Evolutionary conservation across 352 stramenopile species (phyloP), one percentile per base, ranked within the genome.

Genomic region (Blastocystis sp.): DNA sequence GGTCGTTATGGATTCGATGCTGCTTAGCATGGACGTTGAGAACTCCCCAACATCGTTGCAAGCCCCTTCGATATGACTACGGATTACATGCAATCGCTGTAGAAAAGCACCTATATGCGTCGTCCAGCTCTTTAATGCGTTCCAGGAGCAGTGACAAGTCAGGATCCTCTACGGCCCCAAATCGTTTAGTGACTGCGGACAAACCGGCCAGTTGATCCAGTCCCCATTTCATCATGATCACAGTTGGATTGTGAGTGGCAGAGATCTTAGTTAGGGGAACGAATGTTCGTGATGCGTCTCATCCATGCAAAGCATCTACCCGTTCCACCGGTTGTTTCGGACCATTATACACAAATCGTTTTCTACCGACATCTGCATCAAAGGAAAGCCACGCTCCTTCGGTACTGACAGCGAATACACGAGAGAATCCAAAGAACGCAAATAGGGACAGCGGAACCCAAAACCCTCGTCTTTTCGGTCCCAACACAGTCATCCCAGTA

Each of bases 11-110:
- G 74, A 67, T 37, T 6, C 29, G 24, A 69, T 31, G 31, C 74
- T 67, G 31, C 21, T 69, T 31, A 35, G 31, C 41, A 85, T 31
- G 10, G 55, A 69, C 21, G 12, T 13, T 26, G 60, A 39, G 33
- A 85, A 85, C 37, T 85, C 74, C 24, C 29, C 31, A 29, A 85
- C 51, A 69, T n/a, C 29, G 9, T 69, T 55, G 24, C 55, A 85
- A 67, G 50, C 65, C 59, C 70, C 50, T 39, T 85, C 74, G 45
- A 85, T 85, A 66, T 85, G 55, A 70, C 74, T 85, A 69, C 1
- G 0, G 59, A 50, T 70, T 1, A 10, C 51, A 1, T 21, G 1
- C 12, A 24, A 41, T 33, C 1, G 2, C 12, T 29, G 10, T n/a
- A 50, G n/a, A 69, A 16, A 24, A 16, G 1, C 39, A 85, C 74